Evolutionary conservation across 2,329 filamentous ascomycete species (phyloP).

Genomic region (Fusarium musae): DNA sequence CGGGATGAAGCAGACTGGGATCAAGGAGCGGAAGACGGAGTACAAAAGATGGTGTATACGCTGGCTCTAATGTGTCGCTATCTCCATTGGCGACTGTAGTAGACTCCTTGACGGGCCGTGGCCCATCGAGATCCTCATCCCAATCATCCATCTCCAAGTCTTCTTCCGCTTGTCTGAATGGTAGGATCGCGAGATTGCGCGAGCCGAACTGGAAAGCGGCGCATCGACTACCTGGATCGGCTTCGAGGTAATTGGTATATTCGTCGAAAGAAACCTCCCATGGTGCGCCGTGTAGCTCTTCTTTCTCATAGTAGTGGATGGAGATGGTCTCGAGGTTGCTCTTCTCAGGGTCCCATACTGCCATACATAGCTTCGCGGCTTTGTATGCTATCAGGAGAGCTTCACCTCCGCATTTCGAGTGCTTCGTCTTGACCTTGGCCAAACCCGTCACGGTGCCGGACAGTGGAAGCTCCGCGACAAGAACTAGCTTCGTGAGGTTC

Average conservation of each 20-base stretch:
- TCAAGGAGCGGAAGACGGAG: constrained; percentile 90
- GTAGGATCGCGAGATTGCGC: constrained; percentile 90
- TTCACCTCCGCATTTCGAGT: constrained; percentile 83
- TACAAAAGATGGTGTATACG: constrained; percentile 92
- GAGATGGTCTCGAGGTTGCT: constrained; percentile 87
- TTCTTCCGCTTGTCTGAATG: constrained; percentile 86
- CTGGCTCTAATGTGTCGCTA: constrained; percentile 62
- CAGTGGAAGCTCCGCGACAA: constrained; percentile 85
- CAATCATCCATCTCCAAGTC: constrained; percentile 93
- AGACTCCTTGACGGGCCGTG: constrained; percentile 63
- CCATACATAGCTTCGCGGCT: constrained; percentile 91
- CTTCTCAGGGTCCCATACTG: constrained; percentile 91
- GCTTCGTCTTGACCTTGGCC: constrained; percentile 77
- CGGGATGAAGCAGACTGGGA: constrained; percentile 84
- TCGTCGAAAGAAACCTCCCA: constrained; percentile 82
- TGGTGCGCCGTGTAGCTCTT: constrained; percentile 83
- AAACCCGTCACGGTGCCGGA: constrained; percentile 87
- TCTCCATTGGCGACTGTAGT: constrained; percentile 50
- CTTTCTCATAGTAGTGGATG: constrained; percentile 98
- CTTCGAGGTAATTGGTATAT: constrained; percentile 83
- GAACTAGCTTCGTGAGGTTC: constrained; percentile 79
- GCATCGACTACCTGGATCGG: constrained; percentile 92
- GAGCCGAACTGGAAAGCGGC: constrained; percentile 92
- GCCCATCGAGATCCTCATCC: constrained; percentile 83
- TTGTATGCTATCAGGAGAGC: constrained; percentile 85